phyloP scores from a whole-genome alignment of 2,329 filamentous ascomycete species.

The Cordyceps javanica region DNA sequence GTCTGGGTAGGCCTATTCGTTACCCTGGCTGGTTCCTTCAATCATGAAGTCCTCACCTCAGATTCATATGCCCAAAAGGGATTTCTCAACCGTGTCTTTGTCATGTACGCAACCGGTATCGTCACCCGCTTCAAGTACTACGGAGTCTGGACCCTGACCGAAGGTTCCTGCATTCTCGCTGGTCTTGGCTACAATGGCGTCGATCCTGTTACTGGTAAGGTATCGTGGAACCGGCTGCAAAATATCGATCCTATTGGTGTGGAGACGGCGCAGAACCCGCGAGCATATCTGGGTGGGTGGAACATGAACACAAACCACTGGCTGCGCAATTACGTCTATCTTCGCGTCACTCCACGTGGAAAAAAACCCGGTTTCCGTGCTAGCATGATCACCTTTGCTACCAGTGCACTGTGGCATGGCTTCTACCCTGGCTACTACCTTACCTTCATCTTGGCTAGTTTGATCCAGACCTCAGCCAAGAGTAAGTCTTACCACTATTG shows the following conservation, averaged over 20 bases:
- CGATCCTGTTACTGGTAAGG: conserved; percentile 74
- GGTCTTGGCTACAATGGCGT: conserved; percentile 93
- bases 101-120: conserved; percentile 78
- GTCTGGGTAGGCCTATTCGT: conserved; percentile 77
- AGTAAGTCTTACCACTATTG: conserved; percentile 51
- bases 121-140: conserved; percentile 90
- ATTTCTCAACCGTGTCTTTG: conserved; percentile 67
- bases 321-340: conserved; percentile 92
- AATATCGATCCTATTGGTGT: conserved; percentile 85
- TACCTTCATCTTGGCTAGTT: conserved; percentile 79
- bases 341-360: conserved; percentile 88
- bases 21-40: conserved; percentile 62
- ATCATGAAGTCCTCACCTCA: conserved; percentile 55
- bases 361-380: conserved; percentile 96
- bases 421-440: conserved; percentile 98
- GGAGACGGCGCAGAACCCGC: conserved; percentile 88
- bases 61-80: conserved; percentile 60
- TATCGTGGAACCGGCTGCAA: conserved; percentile 80
- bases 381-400: conserved; percentile 87
- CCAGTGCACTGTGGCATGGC: conserved; percentile 95
- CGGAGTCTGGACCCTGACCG: conserved; percentile 87
- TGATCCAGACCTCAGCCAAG: conserved; percentile 90
- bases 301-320: conserved; percentile 99
- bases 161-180: conserved; percentile 88
- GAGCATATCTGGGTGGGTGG: conserved; percentile 86